A percentile compares a stretch with the other conserved stretches of the same genome.
These are phyloP conservation scores for Amauroascus niger DNA, from an alignment of 2,329 filamentous ascomycete species.

Conservation along the genomic window DNA sequence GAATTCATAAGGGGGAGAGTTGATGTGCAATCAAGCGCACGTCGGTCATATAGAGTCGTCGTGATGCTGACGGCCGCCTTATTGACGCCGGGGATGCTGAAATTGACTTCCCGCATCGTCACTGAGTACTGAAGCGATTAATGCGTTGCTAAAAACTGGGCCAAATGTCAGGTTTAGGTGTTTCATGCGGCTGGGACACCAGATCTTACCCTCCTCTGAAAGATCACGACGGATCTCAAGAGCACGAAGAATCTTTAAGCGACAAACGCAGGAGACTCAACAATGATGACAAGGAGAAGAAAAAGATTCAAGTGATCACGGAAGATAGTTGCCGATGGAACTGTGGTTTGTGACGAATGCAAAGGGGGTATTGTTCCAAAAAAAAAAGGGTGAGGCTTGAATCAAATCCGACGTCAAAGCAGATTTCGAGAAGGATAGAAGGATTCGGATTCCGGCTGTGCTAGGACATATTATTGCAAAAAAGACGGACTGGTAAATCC, in stretches of 20 bases:
- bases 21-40: conserved; percentile 95
- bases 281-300: not conserved
- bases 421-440: not conserved
- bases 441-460: not conserved
- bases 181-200: not conserved
- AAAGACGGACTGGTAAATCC: not conserved
- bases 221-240: not conserved
- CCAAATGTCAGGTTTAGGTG: not conserved
- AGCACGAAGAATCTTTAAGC: not conserved
- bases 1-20: conserved; percentile 97
- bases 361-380: not conserved
- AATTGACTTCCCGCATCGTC: conserved; percentile 98
- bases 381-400: conserved; percentile 5
- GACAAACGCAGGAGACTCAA: not conserved
- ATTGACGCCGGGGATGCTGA: conserved; percentile 98
- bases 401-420: conserved; percentile 5
- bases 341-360: not conserved
- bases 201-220: not conserved
- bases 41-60: conserved; percentile 92
- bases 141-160: not conserved
- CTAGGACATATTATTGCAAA: not conserved
- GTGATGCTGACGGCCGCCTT: conserved; percentile 99
- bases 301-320: not conserved
- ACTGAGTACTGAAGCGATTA: conserved; percentile 10
- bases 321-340: not conserved